Percentiles rank a stretch among this genome's conserved stretches.
Conservation (phyloP, 225 moss, liverwort and hornwort species). For the Bryum argenteum region DNA sequence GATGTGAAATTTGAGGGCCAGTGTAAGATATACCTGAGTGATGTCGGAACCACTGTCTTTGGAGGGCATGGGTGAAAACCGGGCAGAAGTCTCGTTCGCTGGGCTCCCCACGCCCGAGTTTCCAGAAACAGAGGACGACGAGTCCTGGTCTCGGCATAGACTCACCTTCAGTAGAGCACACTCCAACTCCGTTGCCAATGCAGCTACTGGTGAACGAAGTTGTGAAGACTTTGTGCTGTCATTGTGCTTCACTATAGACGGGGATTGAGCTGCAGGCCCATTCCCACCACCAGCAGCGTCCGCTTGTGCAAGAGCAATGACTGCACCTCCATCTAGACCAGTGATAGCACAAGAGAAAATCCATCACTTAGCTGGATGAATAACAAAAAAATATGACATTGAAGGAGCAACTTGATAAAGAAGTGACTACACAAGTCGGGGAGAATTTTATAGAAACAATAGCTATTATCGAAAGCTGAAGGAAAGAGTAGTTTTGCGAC, state of each 20-base stretch:
- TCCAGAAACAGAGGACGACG: slow-evolving; percentile 43
- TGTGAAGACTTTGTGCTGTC: slow-evolving; percentile 14
- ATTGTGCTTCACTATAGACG: slow-evolving; percentile 35
- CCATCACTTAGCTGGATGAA: neutral
- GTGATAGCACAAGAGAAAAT: neutral
- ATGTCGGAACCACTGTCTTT: slow-evolving; percentile 72
- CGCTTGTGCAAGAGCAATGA: slow-evolving; percentile 22
- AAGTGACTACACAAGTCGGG: too few species aligned
- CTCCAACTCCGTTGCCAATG: slow-evolving; percentile 90
- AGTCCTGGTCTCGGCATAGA: slow-evolving; percentile 68
- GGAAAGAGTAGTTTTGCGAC: neutral
- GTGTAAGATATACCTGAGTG: slow-evolving; percentile 50
- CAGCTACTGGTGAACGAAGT: slow-evolving; percentile 59
- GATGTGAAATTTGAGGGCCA: neutral
- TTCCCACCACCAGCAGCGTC: slow-evolving; percentile 47
- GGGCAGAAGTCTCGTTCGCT: slow-evolving; percentile 36
- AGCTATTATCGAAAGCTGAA: too few species aligned
- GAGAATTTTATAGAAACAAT: too few species aligned
- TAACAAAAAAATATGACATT: too few species aligned
- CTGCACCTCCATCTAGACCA: slow-evolving; percentile 39
- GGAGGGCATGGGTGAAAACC: slow-evolving; percentile 44
- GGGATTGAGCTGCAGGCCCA: slow-evolving; percentile 36
- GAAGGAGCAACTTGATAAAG: too few species aligned
- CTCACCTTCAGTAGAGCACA: slow-evolving; percentile 82
- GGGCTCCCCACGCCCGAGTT: slow-evolving; percentile 54